These are phyloP conservation scores for Protomyces lactucae-debilis DNA, from an alignment of 1,139 yeast genomes.

Conservation along the genomic window DNA sequence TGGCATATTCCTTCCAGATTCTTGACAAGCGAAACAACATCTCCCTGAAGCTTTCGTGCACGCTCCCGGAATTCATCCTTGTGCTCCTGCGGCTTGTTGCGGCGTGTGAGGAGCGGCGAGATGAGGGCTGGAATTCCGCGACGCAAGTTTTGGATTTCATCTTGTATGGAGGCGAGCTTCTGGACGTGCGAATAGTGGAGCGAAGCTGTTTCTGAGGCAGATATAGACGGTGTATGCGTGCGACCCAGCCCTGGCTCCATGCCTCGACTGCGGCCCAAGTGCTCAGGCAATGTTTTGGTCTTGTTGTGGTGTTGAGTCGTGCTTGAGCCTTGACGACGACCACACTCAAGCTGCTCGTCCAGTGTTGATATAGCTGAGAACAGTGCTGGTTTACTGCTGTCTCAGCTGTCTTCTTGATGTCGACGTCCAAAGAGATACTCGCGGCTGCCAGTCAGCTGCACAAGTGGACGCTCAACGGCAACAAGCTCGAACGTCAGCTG, in stretches of 20 bases:
- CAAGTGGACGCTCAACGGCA: not conserved
- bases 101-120: slow-evolving; percentile 9
- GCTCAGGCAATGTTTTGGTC: too few relatives aligned
- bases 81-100: not conserved
- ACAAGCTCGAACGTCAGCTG: not conserved
- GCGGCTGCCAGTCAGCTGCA: not conserved
- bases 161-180: slow-evolving; percentile 6
- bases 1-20: slow-evolving; percentile 17
- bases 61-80: slow-evolving; percentile 13
- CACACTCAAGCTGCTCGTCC: too few relatives aligned
- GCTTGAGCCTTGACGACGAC: too few relatives aligned
- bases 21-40: slow-evolving; percentile 12
- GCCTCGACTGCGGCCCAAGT: not conserved
- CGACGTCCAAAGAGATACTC: not conserved
- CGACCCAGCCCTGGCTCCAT: not conserved
- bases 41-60: slow-evolving; percentile 7
- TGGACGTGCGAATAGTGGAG: slow-evolving; percentile 18
- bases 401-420: too few relatives aligned
- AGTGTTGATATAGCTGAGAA: too few relatives aligned
- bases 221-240: not conserved
- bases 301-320: too few relatives aligned
- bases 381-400: too few relatives aligned
- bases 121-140: slow-evolving; percentile 19
- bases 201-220: slow-evolving; percentile 2
- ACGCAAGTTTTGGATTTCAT: slow-evolving; percentile 11